phyloP scores from a whole-genome alignment of 805 yeast species.

The Starmerella davenportii region DNA sequence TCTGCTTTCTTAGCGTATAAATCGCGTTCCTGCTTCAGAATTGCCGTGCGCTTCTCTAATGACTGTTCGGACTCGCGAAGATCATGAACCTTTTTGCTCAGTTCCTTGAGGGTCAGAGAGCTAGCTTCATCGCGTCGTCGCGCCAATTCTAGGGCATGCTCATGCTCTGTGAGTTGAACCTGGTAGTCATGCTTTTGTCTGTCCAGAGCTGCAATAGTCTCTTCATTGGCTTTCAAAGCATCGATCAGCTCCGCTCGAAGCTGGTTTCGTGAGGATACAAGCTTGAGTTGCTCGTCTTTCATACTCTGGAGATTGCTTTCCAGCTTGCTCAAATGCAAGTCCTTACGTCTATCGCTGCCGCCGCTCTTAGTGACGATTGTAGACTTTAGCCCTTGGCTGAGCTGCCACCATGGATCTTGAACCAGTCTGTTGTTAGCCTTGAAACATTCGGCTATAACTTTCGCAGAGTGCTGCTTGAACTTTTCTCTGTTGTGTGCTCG shows the following conservation, averaged over 20 bases:
- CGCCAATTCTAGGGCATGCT: conserved; percentile 7
- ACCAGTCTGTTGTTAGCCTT: conserved; percentile 30
- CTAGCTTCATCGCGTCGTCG: conserved; percentile 10
- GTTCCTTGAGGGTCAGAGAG: conserved; percentile 7
- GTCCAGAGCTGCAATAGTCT: conserved; percentile 20
- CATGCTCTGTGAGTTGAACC: conserved; percentile 9
- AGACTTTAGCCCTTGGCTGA: conserved; percentile 59
- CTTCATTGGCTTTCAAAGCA: conserved; percentile 24
- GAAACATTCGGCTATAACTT: conserved; percentile 46
- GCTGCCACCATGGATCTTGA: conserved; percentile 60
- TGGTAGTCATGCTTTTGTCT: conserved; percentile 2
- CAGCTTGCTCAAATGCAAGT: conserved; percentile 20
- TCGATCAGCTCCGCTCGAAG: conserved; percentile 24
- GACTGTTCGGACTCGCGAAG: no score
- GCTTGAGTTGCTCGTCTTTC: conserved; percentile 22
- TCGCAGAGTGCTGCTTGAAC: conserved; percentile 51
- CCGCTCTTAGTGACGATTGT: conserved; percentile 33
- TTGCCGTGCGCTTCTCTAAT: no score
- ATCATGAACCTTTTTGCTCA: conserved; percentile 9
- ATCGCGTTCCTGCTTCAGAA: no score
- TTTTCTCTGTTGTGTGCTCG: conserved; percentile 30
- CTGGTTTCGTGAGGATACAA: conserved; percentile 21
- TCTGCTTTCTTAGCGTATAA: no score
- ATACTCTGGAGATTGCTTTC: conserved; percentile 16
- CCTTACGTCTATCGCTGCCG: conserved; percentile 13